Evolutionary conservation across 768 basidiomycete species (phyloP), one percentile per base, ranked within the genome.

Genomic region (Agaricus bisporus): DNA sequence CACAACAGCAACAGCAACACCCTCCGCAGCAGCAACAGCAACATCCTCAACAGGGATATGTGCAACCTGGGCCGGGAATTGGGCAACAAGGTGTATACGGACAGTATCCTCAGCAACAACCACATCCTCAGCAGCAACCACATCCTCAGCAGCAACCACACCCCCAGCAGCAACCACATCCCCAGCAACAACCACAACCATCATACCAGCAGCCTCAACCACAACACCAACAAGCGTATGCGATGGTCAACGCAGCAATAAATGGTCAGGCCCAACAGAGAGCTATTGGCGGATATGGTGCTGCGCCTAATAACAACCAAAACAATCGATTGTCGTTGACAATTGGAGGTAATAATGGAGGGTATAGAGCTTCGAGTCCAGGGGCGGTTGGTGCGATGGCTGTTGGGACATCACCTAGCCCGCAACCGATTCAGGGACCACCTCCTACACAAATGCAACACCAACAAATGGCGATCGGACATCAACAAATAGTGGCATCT

Each of bases 321-420:
- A 55, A 57, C 15, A 80, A 79, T 58, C 73, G n/a, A 45, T 8
- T 26, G 32, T 52, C 51, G 15, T 45, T 52, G 35, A 36, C 36
- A 7, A 32, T 52, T 5, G 41, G 41, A 15, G 29, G 41, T 22
- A 41, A 41, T 22, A 41, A 41, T 14, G 51, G 43, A 9, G 51
- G 51, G n/a, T 52, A 45, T 52, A 36, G 51, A 37, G 35, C 43
- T 45, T 72, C 15, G 63, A 74, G 25, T 68, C 74, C 51, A 12
- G 51, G 25, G 67, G 74, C 51, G 10, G 51, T 6, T 12, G 49
- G 41, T 10, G 41, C 20, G 9, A 29, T 42, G 9, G 28, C 26
- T 5, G 70, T 72, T 50, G 58, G 68, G 38, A 71, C 79, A 38
- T 75, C 80, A 39, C 81, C 51, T 32, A 52, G 51, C 17, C 51